Percentiles rank a stretch among this genome's conserved stretches.
Evolutionary conservation across 306 rosid genomes (phyloP).

Genomic region (Vicia villosa): DNA sequence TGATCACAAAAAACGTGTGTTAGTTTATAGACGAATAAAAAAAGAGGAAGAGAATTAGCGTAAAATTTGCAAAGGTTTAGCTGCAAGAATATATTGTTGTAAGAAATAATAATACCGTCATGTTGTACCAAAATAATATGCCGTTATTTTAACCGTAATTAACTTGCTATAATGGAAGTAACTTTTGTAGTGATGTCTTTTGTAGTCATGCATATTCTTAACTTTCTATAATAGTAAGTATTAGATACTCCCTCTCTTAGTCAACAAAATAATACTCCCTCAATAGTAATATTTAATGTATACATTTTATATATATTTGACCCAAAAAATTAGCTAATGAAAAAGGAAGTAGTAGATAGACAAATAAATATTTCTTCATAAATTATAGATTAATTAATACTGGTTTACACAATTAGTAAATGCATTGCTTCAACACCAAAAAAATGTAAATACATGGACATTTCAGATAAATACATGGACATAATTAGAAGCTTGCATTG

Average conservation of each 20-base stretch:
- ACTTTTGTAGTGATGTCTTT: neutral
- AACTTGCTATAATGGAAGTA: neutral
- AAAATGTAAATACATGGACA: slow-evolving; percentile 9
- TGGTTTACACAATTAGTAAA: slow-evolving; percentile 16
- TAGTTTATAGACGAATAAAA: too few species aligned
- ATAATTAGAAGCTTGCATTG: slow-evolving; percentile 6
- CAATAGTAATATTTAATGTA: too few species aligned
- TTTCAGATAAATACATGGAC: neutral
- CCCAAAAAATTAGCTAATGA: too few species aligned
- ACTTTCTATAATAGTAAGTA: neutral
- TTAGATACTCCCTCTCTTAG: neutral
- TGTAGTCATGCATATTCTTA: neutral
- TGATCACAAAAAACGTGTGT: too few species aligned
- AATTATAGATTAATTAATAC: slow-evolving; percentile 22
- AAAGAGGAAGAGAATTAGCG: too few species aligned
- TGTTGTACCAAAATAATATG: neutral
- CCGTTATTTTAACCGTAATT: neutral
- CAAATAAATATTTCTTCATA: slow-evolving; percentile 17
- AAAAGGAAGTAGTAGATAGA: neutral
- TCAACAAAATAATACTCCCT: too few species aligned
- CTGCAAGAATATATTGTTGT: neutral
- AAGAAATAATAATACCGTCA: neutral
- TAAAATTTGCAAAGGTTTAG: neutral
- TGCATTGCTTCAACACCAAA: slow-evolving; percentile 7
- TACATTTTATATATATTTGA: too few species aligned